Evolutionary conservation across 2,329 filamentous ascomycete species (phyloP).

Genomic region (Didymosphaeria variabile): DNA sequence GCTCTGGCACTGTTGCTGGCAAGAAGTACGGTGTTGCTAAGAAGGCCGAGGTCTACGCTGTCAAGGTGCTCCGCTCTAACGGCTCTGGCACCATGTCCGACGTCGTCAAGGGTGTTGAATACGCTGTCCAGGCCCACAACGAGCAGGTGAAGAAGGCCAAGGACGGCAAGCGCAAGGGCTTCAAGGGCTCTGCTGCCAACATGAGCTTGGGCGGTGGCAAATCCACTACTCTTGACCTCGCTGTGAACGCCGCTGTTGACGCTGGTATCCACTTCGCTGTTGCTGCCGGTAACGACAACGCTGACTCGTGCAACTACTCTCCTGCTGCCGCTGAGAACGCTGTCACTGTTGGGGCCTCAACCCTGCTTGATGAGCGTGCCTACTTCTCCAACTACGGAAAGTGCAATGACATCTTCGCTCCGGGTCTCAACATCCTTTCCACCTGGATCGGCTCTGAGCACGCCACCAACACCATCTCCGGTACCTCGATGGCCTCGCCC

Average conservation of each 20-base stretch:
- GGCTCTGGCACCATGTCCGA: conserved; percentile 98
- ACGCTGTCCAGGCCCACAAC: conserved; percentile 81
- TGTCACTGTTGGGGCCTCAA: conserved; percentile 94
- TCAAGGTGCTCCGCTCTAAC: conserved; percentile 98
- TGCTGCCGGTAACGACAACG: conserved; percentile 97
- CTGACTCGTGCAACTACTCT: conserved; percentile 99
- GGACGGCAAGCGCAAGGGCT: conserved; percentile 89
- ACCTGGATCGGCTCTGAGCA: conserved; percentile 98
- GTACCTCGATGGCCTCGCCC: conserved; percentile 98
- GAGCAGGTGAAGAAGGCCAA: conserved; percentile 81
- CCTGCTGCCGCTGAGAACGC: conserved; percentile 91
- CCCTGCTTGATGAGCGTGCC: conserved; percentile 91
- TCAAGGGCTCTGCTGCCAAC: conserved; percentile 99
- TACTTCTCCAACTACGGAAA: conserved; percentile 99
- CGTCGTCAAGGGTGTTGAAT: conserved; percentile 98
- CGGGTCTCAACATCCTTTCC: conserved; percentile 94
- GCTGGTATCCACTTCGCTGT: conserved; percentile 97
- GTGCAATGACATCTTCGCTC: conserved; percentile 99
- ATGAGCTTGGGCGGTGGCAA: conserved; percentile 99
- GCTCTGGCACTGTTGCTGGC: conserved; percentile 96
- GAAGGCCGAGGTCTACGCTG: conserved; percentile 95
- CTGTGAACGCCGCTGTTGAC: conserved; percentile 91
- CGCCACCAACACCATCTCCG: conserved; percentile 98
- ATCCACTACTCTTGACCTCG: conserved; percentile 87
- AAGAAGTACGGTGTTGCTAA: conserved; percentile 99